Percentiles rank a stretch among this genome's conserved stretches.
These are phyloP conservation scores for Sarocladium kiliense DNA, from an alignment of 2,329 filamentous ascomycete species.

Conservation along the genomic window DNA sequence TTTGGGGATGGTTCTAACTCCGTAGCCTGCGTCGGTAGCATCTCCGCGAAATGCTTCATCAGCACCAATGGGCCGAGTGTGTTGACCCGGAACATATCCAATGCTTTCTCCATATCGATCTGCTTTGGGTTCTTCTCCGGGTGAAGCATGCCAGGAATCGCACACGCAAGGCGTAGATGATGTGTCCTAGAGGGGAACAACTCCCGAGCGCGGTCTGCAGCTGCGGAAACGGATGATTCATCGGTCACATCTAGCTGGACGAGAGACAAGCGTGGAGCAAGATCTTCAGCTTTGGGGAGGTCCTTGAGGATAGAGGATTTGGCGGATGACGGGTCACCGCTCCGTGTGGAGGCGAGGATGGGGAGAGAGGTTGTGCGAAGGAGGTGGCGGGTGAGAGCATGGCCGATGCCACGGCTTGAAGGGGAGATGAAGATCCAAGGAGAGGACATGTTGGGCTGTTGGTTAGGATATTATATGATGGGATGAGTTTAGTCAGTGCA, in stretches of 20 bases:
- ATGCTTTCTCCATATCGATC: constrained; percentile 54
- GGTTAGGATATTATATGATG: background rate
- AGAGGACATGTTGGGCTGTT: constrained; percentile 29
- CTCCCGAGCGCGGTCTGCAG: constrained; percentile 42
- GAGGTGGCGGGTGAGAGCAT: constrained; percentile 43
- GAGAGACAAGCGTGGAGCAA: constrained; percentile 32
- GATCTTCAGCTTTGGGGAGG: constrained; percentile 18
- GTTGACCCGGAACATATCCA: constrained; percentile 71
- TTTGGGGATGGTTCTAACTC: constrained; percentile 22
- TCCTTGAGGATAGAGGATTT: constrained; percentile 28
- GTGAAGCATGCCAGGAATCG: constrained; percentile 65
- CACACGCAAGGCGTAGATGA: constrained; percentile 65
- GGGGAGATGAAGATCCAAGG: constrained; percentile 47
- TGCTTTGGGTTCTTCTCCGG: constrained; percentile 67
- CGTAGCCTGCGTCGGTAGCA: constrained; percentile 58
- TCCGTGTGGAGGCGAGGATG: constrained; percentile 40
- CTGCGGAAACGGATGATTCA: constrained; percentile 56
- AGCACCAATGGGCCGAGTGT: constrained; percentile 69
- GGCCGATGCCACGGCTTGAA: constrained; percentile 43
- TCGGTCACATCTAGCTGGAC: constrained; percentile 45
- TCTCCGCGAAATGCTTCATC: constrained; percentile 67
- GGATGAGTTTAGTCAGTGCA: background rate
- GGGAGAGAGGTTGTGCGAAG: constrained; percentile 42
- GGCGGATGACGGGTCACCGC: constrained; percentile 25
- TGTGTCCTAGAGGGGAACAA: constrained; percentile 46